A percentile compares a stretch with the other conserved stretches of the same genome.
phyloP scores from a whole-genome alignment of 2,329 filamentous ascomycete genomes.

The Ustulina deusta region DNA sequence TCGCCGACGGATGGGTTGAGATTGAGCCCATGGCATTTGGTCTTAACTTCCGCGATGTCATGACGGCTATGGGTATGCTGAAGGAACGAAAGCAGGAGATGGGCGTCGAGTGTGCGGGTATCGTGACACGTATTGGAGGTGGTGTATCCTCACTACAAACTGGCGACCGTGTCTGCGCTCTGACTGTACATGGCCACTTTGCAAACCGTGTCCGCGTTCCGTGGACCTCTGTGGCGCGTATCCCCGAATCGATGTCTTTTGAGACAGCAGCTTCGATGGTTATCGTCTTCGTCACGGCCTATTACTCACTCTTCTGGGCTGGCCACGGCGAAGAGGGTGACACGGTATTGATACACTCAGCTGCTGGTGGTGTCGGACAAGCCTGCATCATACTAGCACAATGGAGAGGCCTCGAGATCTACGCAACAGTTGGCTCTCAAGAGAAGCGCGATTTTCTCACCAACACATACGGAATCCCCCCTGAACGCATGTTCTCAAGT shows the following conservation, averaged over 20 bases:
- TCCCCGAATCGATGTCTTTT: conserved; percentile 36
- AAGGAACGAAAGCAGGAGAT: conserved; percentile 27
- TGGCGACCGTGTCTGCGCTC: conserved; percentile 36
- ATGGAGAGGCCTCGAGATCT: conserved; percentile 35
- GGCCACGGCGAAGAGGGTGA: conserved; percentile 22
- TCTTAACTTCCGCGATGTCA: conserved; percentile 36
- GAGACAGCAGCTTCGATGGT: conserved; percentile 33
- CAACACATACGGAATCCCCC: conserved; percentile 30
- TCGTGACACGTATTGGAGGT: conserved; percentile 35
- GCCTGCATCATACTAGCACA: conserved; percentile 37
- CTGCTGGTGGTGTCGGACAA: conserved; percentile 37
- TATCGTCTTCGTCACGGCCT: conserved; percentile 28
- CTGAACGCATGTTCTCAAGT: conserved; percentile 39
- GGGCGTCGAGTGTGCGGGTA: conserved; percentile 35
- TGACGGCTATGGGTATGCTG: conserved; percentile 32
- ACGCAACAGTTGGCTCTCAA: conserved; percentile 30
- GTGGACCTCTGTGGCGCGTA: conserved; percentile 5
- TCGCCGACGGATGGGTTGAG: conserved; percentile 16
- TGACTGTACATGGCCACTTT: conserved; percentile 23
- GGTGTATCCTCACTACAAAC: conserved; percentile 11
- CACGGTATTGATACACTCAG: conserved; percentile 40
- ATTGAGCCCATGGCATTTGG: conserved; percentile 31
- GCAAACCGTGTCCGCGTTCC: conserved; percentile 13
- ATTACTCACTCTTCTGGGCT: conserved; percentile 23
- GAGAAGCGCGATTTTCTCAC: conserved; percentile 35